Evolutionary conservation across 768 basidiomycete genomes (phyloP), one percentile per base, ranked within the genome.

Genomic region (Suillus subaureus): DNA sequence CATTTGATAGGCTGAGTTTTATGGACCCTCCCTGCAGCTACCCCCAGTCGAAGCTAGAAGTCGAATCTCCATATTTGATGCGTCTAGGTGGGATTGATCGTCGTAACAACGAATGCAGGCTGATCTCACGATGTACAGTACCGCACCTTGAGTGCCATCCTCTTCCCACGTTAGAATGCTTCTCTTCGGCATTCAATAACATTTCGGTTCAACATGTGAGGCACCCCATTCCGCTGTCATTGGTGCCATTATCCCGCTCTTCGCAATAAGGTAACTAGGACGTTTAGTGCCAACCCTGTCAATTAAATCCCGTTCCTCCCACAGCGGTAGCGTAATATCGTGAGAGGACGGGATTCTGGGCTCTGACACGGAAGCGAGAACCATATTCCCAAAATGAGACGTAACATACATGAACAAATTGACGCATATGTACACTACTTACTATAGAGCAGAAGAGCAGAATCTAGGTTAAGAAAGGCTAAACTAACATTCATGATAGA

Each of bases 161-260:
- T 16, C 78, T 92, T 60, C 89, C 87, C 67, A 67, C 75, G 43
- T 85, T 83, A n/a, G 66, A 67, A 28, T 65, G 75, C 7, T 87
- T 82, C 77, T 83, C 87, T 23, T 83, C 85, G 23, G 89, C 90
- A 21, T 92, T 92, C 80, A 90, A 87, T 71, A 89, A 84, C 73
- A 84, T 83, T 39, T 81, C 89, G 16, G 78, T 89, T 1, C 90
- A 91, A 74, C 87, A 78, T 70, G 74, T 82, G 62, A 70, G 56
- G 6, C 54, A 67, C 2, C 65, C 70, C 64, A 64, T 66, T 26
- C 65, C 73, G 8, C 66, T 73, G 33, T 72, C 63, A 26, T 64
- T 65, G 11, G 75, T 11, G n/a, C 6, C 55, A 56, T 56, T 35
- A 37, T 56, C 55, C 55, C 33, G 35, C 13, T 57, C 9, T 12